Conservation (phyloP, 164 flowering plant genomes). For the Macadamia integrifolia region DNA sequence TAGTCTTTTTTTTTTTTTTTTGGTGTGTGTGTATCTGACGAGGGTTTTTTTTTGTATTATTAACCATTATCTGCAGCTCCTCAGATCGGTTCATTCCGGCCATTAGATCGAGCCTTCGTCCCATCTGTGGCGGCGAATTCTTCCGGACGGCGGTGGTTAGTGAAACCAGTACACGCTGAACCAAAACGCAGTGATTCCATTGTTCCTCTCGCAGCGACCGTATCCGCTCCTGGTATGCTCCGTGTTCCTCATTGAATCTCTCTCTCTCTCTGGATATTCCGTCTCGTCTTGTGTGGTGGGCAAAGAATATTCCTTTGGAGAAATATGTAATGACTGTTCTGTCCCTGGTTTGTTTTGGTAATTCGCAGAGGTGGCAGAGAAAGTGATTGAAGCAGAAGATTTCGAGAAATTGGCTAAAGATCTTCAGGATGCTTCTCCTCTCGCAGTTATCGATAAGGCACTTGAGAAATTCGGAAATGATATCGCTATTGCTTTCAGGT, state of each 20-base stretch:
- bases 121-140: constrained; percentile 17
- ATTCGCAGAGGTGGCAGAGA: constrained; percentile 39
- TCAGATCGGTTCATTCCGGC: constrained; percentile 30
- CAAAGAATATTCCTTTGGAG: neutral
- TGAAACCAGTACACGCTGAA: constrained; percentile 48
- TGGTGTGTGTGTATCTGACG: neutral
- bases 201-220: constrained; percentile 51
- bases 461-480: constrained; percentile 71
- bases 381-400: constrained; percentile 31
- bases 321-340: neutral
- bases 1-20: neutral
- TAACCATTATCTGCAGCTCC: constrained; percentile 26
- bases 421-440: constrained; percentile 77
- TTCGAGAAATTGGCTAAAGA: constrained; percentile 55
- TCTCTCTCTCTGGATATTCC: neutral
- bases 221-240: constrained; percentile 53
- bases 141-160: constrained; percentile 31
- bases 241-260: neutral
- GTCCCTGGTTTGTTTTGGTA: neutral
- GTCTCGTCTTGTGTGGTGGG: neutral
- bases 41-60: neutral
- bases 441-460: constrained; percentile 80
- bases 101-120: constrained; percentile 24
- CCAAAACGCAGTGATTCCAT: constrained; percentile 46
- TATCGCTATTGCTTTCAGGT: constrained; percentile 97